These are phyloP conservation scores for Cryphonectria japonica DNA, from an alignment of 2,329 filamentous ascomycete genomes.

Conservation along the genomic window DNA sequence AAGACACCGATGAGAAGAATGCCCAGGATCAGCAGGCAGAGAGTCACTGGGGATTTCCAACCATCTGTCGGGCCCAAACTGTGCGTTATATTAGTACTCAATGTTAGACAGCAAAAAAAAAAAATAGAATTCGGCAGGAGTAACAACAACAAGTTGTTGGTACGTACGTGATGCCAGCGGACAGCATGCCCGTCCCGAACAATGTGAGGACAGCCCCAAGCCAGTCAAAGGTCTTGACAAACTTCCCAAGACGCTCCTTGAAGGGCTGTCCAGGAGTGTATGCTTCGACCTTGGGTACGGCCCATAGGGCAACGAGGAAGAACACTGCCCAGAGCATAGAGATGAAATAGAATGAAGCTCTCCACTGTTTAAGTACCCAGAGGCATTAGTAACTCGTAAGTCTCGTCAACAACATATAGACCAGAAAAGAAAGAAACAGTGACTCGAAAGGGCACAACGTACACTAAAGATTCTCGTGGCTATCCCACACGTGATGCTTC, in stretches of 20 bases:
- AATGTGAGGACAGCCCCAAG: slow-evolving; percentile 64
- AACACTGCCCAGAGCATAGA: slow-evolving; percentile 66
- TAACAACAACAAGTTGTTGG: no score
- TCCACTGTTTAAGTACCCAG: slow-evolving; percentile 49
- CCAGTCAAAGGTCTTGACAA: slow-evolving; percentile 62
- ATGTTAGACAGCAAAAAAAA: not conserved
- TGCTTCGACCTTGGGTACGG: slow-evolving; percentile 60
- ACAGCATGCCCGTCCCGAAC: slow-evolving; percentile 68
- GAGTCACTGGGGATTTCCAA: slow-evolving; percentile 65
- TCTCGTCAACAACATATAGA: not conserved
- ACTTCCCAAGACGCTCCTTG: slow-evolving; percentile 41
- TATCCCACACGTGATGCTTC: slow-evolving; percentile 63
- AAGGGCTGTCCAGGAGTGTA: slow-evolving; percentile 45
- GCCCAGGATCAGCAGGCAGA: slow-evolving; percentile 65
- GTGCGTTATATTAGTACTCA: not conserved
- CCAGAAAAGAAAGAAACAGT: not conserved
- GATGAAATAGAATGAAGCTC: slow-evolving; percentile 64
- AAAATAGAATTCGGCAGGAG: no score
- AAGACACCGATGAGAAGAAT: slow-evolving; percentile 59
- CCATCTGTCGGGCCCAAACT: slow-evolving; percentile 59
- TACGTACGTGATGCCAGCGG: slow-evolving; percentile 56
- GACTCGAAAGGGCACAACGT: not conserved
- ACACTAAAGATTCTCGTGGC: slow-evolving; percentile 59
- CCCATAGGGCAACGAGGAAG: slow-evolving; percentile 61
- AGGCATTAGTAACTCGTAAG: not conserved